Evolutionary conservation across 2,329 filamentous ascomycete species (phyloP), one percentile per base, ranked within the genome.

Genomic region (Penicillium sp.): DNA sequence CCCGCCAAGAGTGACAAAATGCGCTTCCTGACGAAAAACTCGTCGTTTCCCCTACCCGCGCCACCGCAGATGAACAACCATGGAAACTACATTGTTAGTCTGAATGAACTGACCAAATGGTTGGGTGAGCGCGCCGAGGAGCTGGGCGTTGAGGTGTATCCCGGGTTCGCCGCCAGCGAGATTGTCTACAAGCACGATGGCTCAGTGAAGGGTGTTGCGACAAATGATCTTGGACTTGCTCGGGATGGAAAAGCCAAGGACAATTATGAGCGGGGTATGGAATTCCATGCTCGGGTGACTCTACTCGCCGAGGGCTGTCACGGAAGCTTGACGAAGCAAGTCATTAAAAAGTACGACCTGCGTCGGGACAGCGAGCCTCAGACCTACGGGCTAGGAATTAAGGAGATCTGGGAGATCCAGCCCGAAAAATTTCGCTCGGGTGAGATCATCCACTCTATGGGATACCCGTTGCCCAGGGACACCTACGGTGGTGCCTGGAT

Each of bases 401-500:
- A 98, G 67, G 92, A 98, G 65, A 85, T 98, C 0, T 98, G 92
- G 92, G 92, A 98, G 66, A 76, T 98, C 20, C 79, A 88, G 54
- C 88, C 92, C 0, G 87, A 85, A 54, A 96, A 94, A 67, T 96
- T 95, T 67, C 75, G 83, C 44, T 84, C 84, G 58, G 92, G 92
- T 36, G 73, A 90, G 51, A 78, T 96, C 30, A 78, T 82, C 3
- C 92, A 98, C 69, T 85, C 87, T 3, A 79, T 98, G 81, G 92
- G 92, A 13, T 96, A 94, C 58, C 92, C 92, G 13, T 69, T 98
- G 30, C 79, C 87, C 11, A 79, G 75, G 53, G 84, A 96, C 60
- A 92, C 89, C 6, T 98, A 98, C 61, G 92, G 92, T 51, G 92
- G 92, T 50, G 88, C 85, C n/a, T 98, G 88, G 82, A 89, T 98